Conservation (phyloP, 495 filamentous ascomycete species). For the Schizothecium vesticola region DNA sequence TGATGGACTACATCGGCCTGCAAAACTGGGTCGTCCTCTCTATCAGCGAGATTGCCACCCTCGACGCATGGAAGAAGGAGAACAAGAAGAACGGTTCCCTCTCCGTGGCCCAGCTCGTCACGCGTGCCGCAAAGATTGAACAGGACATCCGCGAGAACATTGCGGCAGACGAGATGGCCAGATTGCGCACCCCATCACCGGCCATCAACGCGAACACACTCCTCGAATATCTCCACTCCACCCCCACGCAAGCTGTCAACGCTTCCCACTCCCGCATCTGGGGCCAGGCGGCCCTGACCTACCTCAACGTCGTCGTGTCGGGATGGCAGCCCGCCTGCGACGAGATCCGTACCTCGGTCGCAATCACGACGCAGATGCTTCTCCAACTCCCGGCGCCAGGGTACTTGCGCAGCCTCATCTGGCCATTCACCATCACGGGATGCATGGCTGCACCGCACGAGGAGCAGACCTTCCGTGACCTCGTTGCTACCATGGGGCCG, state of each 20-base stretch:
- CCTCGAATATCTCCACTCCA: conserved; percentile 9
- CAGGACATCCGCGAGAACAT: conserved; percentile 28
- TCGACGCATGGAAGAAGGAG: conserved; percentile 49
- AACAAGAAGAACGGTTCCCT: conserved; percentile 37
- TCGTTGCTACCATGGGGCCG: conserved; percentile 36
- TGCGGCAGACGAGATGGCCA: background rate
- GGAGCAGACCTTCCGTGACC: conserved; percentile 36
- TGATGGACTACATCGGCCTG: conserved; percentile 38
- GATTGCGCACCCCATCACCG: background rate
- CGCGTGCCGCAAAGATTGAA: conserved; percentile 38
- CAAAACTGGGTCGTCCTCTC: conserved; percentile 45
- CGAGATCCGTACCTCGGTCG: conserved; percentile 36
- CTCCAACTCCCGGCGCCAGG: conserved; percentile 17
- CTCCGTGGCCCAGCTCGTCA: conserved; percentile 41
- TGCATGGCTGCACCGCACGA: conserved; percentile 42
- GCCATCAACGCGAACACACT: background rate
- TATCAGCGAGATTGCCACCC: conserved; percentile 43
- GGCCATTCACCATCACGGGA: conserved; percentile 50
- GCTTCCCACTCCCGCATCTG: conserved; percentile 34
- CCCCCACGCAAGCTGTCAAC: background rate
- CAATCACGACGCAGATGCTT: conserved; percentile 31
- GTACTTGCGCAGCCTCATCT: conserved; percentile 40
- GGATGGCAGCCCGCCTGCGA: conserved; percentile 47
- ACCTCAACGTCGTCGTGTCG: conserved; percentile 45
- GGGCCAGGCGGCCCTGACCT: conserved; percentile 45